Base-by-base conservation (phyloP, 345 rosid species). In the Triadica sebifera region DNA sequence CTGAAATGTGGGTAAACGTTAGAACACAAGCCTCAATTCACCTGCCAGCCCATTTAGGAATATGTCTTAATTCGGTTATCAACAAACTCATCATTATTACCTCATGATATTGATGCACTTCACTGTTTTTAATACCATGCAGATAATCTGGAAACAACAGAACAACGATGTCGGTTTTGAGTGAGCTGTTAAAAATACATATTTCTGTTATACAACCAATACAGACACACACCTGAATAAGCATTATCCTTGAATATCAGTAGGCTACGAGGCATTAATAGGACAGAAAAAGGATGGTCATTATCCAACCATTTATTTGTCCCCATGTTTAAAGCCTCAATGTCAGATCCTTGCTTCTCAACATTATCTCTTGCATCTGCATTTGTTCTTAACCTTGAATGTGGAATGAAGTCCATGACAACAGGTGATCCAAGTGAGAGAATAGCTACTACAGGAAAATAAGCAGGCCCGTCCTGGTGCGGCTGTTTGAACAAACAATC, bases 391-490 rank as follows among this genome's bases (percentile, higher is more conserved):
- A 93, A 69, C 75, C 87, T 86, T 45, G 86, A 78, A 89, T 92
- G 97, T 4, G 95, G 97, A 71, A 77, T 81, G 72, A 94, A 94
- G 71, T 92, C 92, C 98, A 94, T 90, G 55, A 94, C 89, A 34
- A 74, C 95, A 39, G 95, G 89, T 53, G 97, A 85, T 71, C 89
- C 91, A 60, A 94, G 93, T 72, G 98, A 94, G 20, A 94, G 69
- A 57, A 94, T 89, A 72, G 95, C 92, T 72, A 89, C 98, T 9
- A 94, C 98, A 10, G 95, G 97, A 64, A 85, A 85, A 81, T 94
- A 94, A 56, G 98, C 92, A 0, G 98, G 97, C 39, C 98, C 98
- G 73, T 94, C 98, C 78, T 94, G 97, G 82, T 92, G 97, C 6
- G 90, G 93, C 98, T 94, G 92, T 51, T 39, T 20, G 69, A 29